A percentile compares a stretch with the other conserved stretches of the same genome.
Evolutionary conservation across 208 protist genomes (phyloP).

Genomic region (Leishmania tropica): DNA sequence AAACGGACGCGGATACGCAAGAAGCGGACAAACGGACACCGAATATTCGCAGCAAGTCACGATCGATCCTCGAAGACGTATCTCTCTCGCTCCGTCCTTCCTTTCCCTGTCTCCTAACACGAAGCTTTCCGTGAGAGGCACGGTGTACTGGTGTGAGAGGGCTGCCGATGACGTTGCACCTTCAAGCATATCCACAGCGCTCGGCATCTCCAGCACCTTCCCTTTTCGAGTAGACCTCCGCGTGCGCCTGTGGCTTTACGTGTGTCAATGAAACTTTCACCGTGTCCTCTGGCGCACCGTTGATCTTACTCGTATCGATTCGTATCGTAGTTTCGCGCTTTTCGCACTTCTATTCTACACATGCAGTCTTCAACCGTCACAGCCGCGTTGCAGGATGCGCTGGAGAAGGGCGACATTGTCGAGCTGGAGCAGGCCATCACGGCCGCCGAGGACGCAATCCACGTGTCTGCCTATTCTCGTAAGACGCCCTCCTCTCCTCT

Average conservation of each 20-base stretch:
- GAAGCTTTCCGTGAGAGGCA: background rate
- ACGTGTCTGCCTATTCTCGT: slow-evolving; percentile 21
- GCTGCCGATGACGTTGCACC: background rate
- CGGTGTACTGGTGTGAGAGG: background rate
- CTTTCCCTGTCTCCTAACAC: background rate
- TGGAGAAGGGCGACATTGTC: slow-evolving; percentile 68
- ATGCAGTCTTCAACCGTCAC: slow-evolving; percentile 13
- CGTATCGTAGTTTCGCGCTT: background rate
- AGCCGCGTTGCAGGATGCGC: slow-evolving; percentile 42
- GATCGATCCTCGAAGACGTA: background rate
- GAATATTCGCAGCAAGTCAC: background rate
- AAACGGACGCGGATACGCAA: no score
- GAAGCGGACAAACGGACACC: no score
- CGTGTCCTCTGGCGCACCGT: no score
- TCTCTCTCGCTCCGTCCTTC: background rate
- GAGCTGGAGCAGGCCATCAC: slow-evolving; percentile 69
- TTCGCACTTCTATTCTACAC: background rate
- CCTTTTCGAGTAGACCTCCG: background rate
- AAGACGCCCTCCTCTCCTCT: slow-evolving; percentile 26
- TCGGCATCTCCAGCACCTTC: background rate
- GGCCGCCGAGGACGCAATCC: slow-evolving; percentile 30
- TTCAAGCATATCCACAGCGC: background rate
- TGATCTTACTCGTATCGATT: background rate
- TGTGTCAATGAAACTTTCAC: background rate
- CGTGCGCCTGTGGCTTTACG: background rate